Base-by-base conservation (phyloP, 1,284 basidiomycete genomes). In the Trichosporon ovoides region DNA sequence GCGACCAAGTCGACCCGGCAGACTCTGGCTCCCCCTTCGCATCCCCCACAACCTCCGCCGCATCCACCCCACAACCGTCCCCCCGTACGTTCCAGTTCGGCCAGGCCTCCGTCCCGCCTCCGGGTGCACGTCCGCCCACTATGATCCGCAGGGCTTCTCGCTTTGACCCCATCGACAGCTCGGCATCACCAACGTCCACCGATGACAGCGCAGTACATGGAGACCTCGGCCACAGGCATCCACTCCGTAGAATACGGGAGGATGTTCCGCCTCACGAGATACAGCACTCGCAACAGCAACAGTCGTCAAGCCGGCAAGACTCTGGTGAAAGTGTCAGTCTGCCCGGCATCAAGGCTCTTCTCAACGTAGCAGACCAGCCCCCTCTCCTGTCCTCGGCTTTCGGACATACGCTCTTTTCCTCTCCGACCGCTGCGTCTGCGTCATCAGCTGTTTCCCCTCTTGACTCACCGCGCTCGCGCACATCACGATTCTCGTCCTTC, bases 401-500 rank as follows among this genome's bases (percentile, higher is more conserved):
- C 65, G 28, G 58, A 43, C 24, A 58, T 51, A n/a, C 58, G 53
- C 40, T 48, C 24, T 59, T 63, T 55, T 61, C 63, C 28, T 65
- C 68, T 2, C 67, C 72, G 6, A 65, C 66, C 12, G 53, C 73
- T 10, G 65, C 68, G 14, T 67, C 71, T 2, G 60, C 67, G 12
- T 56, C 65, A 5, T 54, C 52, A 7, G 57, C 67, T 1, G 61
- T 62, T 13, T 74, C 73, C 3, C 69, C 73, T 11, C 67, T 69
- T 4, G 66, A 66, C 28, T 73, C 72, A 2, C 72, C 74, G 1
- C 69, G 65, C 7, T 61, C 68, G 2, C 60, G 72, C 5, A 68
- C 71, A 22, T 73, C 73, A 0, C 66, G 74, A 3, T 74, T 71
- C 54, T 70, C 72, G 9, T 76, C 74, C 3, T 59, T 71, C n/a